Conservation (phyloP, 176 grass and related monocot species). For the Alopecurus myosuroides region DNA sequence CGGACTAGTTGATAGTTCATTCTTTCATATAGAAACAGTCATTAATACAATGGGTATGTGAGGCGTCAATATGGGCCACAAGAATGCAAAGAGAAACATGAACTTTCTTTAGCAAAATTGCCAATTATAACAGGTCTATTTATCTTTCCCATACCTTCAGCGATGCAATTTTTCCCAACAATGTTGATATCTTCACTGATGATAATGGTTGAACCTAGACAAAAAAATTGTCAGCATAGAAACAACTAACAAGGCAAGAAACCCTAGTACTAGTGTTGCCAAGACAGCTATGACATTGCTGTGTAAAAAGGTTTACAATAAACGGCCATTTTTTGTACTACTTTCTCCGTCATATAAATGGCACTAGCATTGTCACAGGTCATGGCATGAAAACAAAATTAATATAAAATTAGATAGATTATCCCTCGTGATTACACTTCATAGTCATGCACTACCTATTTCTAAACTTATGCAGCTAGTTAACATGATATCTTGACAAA, state of each 20-base stretch:
- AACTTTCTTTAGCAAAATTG: slow-evolving; percentile 9
- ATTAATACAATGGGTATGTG: background rate
- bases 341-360: slow-evolving; percentile 19
- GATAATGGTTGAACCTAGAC: slow-evolving; percentile 60
- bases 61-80: slow-evolving; percentile 13
- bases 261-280: background rate
- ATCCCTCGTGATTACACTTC: background rate
- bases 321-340: background rate
- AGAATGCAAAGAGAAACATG: background rate
- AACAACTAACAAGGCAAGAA: slow-evolving; percentile 23
- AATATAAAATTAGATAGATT: background rate
- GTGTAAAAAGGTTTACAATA: background rate
- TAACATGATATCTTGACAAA: background rate
- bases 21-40: background rate
- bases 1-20: slow-evolving; percentile 3
- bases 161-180: slow-evolving; percentile 67
- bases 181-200: slow-evolving; percentile 80
- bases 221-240: slow-evolving; percentile 5
- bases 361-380: background rate
- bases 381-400: background rate
- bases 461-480: background rate
- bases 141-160: slow-evolving; percentile 72
- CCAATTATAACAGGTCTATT: slow-evolving; percentile 2
- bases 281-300: background rate
- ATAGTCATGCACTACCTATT: background rate